Evolutionary conservation across 352 stramenopile species (phyloP), one percentile per base, ranked within the genome.

Genomic region (Discostella stelligera): DNA sequence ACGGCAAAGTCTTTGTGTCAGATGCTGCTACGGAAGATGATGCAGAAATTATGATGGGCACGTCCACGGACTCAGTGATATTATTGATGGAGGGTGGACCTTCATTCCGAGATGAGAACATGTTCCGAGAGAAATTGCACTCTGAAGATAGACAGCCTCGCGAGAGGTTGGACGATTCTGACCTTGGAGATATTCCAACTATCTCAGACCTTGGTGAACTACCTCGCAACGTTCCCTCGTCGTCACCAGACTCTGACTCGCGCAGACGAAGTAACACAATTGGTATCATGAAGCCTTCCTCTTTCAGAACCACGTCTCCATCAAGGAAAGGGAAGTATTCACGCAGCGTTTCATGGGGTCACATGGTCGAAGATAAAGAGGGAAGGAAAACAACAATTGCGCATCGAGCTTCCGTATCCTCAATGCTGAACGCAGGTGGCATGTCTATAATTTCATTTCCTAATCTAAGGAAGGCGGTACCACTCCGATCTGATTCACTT

Each of bases 401-500:
- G 0, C 60, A 32, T 23, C 30, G 66, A 21, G 66, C 67, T 11
- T 70, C 74, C 20, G 41, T 14, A 48, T 39, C 66, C 27, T 66
- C 52, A n/a, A 52, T 63, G 4, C 20, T 46, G 25, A 66, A 41
- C 16, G 63, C 63, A 5, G 16, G 41, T 54, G 54, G 56, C n/a
- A 30, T 79, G 1, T 73, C 62, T 5, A 61, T 82, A 23, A 71
- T 82, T 23, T 76, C 66, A 30, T 82, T 82, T 30, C 75, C 70
- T 18, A 78, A 83, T 41, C 58, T 83, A 7, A 56, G 52, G 13
- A 58, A 55, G 14, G 75, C 75, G 13, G 59, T 37, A n/a, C 68
- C 75, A 5, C 41, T 83, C 16, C 75, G 75, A 65, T 83, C 75
- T 11, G 69, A 83, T 48, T 83, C 75, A 25, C 55, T 83, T 30